Base-by-base conservation (phyloP, 1,139 yeast species). In the Saccharomyces hybrid region DNA sequence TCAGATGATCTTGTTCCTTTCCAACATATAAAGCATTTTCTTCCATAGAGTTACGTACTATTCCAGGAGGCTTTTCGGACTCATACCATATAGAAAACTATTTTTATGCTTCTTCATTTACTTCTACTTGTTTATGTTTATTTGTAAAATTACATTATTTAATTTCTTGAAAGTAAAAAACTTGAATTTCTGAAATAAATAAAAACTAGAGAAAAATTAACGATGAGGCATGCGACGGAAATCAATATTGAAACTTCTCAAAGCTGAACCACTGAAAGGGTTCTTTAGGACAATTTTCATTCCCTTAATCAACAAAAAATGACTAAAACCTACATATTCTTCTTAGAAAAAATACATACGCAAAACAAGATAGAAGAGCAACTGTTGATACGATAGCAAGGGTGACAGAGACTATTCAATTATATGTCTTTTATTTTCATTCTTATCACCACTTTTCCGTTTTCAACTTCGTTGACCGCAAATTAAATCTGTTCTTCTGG, bases 1-100 rank as follows among this genome's bases (percentile, higher is more conserved):
- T 75, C 56, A 75, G 82, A 65, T 78, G 64, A 52, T 49, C 47
- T n/a, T 42, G 13, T 20, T 38, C 11, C 2, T 20, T 38, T 20
- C 13, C 6, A 9, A 14, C 8, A 38, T 11, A 38, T 38, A 38
- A 38, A 20, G 44, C 44, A 38, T 38, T 38, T 20, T 20, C 20
- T 13, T 46, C 23, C 9, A 46, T 38, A 38, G 44, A 16, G 2
- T 38, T 38, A 38, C 44, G 13, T 38, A 38, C 44, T 9, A 5
- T 20, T 38, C 20, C 20, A 13, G n/a, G 7, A 23, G 4, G 20
- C 44, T 38, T 38, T 16, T 20, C 5, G 11, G n/a, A 23, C n/a
- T 20, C 16, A 9, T 20, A 20, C 8, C 4, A 38, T 16, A 9
- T 11, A 20, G 16, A 16, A 11, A 20, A 20, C 25, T 9, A 20